Conservation (phyloP, 352 stramenopile genomes). For the Pythium dissotocum region DNA sequence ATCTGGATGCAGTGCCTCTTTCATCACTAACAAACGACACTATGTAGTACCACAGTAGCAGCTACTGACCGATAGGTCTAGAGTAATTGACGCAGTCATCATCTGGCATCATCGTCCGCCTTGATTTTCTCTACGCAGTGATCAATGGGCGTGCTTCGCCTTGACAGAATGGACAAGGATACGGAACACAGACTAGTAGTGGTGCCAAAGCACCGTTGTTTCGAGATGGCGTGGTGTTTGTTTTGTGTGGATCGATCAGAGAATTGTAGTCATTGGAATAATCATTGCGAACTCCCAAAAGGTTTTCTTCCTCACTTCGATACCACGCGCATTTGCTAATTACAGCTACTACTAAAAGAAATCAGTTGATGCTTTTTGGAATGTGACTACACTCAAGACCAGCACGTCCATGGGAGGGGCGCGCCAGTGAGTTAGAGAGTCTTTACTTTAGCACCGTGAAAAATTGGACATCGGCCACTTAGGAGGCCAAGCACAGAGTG, state of each 20-base stretch:
- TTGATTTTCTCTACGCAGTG: no score
- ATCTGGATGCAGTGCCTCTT: no score
- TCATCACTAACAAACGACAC: no score
- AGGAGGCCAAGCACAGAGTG: slow-evolving; percentile 85
- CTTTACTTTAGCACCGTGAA: slow-evolving; percentile 70
- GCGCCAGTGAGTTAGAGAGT: slow-evolving; percentile 76
- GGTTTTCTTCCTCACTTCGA: slow-evolving; percentile 79
- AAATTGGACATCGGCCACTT: slow-evolving; percentile 85
- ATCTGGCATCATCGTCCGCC: no score
- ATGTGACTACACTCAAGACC: slow-evolving; percentile 83
- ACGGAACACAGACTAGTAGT: no score
- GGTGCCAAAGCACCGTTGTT: background rate
- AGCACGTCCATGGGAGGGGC: slow-evolving; percentile 52
- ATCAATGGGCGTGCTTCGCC: no score
- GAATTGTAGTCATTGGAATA: slow-evolving; percentile 88
- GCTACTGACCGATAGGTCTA: no score
- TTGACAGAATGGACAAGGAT: no score
- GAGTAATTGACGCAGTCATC: no score
- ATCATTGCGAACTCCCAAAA: slow-evolving; percentile 75
- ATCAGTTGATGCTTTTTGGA: background rate
- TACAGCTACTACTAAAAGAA: slow-evolving; percentile 3
- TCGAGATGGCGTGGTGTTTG: background rate
- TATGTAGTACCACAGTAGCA: no score
- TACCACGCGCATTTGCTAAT: slow-evolving; percentile 7
- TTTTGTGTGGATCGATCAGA: slow-evolving; percentile 68